phyloP scores from a whole-genome alignment of 768 basidiomycete species.

The Calocera cornea region DNA sequence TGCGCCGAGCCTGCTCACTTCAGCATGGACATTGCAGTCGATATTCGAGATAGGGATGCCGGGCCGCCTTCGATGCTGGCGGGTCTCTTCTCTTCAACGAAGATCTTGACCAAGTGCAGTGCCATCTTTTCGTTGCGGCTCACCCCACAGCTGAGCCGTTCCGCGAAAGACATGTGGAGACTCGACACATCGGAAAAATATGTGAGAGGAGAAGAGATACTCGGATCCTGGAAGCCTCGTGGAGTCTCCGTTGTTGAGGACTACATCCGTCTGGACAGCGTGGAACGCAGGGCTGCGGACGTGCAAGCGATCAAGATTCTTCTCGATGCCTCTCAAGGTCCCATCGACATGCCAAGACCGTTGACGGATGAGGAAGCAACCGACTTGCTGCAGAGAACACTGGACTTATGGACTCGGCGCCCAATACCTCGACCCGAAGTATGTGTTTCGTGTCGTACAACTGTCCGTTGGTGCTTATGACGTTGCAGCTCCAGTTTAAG shows the following conservation, averaged over 20 bases:
- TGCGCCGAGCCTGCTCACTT: constrained; percentile 82
- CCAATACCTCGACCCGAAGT: constrained; percentile 70
- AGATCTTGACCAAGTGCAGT: constrained; percentile 63
- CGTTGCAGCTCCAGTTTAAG: constrained; percentile 55
- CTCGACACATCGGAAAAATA: constrained; percentile 91
- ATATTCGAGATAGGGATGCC: constrained; percentile 73
- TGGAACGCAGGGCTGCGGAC: constrained; percentile 67
- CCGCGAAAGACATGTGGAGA: constrained; percentile 82
- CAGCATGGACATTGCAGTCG: constrained; percentile 70
- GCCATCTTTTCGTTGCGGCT: constrained; percentile 73
- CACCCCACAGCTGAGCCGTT: constrained; percentile 72
- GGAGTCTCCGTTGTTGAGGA: constrained; percentile 85
- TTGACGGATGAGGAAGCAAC: constrained; percentile 36
- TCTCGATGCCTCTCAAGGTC: constrained; percentile 29
- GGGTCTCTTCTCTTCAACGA: constrained; percentile 62
- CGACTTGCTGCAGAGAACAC: constrained; percentile 42
- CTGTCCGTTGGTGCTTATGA: neutral
- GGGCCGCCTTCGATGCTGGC: constrained; percentile 66
- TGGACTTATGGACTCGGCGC: constrained; percentile 72
- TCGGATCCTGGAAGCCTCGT: constrained; percentile 74
- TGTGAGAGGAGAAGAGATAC: constrained; percentile 77
- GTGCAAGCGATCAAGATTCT: constrained; percentile 80
- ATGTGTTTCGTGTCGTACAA: constrained; percentile 16
- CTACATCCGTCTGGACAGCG: constrained; percentile 54
- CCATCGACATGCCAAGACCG: constrained; percentile 17